Percentiles rank a stretch among this genome's conserved stretches.
These are phyloP conservation scores for Astragalus glycyphyllos DNA, from an alignment of 306 rosid species.

Conservation along the genomic window DNA sequence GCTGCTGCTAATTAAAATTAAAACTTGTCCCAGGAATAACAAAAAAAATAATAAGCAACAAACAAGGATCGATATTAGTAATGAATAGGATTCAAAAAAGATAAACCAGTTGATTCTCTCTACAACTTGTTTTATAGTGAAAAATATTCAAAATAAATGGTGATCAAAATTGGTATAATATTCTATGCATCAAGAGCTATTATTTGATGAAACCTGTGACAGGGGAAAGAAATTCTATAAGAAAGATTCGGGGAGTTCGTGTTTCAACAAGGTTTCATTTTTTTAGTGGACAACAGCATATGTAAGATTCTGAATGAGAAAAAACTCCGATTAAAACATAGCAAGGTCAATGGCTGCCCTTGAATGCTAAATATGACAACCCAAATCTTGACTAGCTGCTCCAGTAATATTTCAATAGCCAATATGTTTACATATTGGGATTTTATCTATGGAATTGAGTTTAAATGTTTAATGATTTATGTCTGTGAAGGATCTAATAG, in stretches of 20 bases:
- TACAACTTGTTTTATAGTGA: not conserved
- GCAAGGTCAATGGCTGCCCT: not conserved
- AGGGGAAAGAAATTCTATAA: not conserved
- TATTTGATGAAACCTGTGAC: slow-evolving; percentile 5
- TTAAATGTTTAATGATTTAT: not conserved
- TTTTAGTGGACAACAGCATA: not conserved
- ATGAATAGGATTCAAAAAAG: not conserved
- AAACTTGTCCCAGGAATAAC: not conserved
- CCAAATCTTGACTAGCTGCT: slow-evolving; percentile 5
- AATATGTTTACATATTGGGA: slow-evolving; percentile 4
- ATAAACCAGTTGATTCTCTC: not conserved
- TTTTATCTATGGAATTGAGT: not conserved
- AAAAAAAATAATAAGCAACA: not conserved
- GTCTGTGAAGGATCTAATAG: slow-evolving; percentile 6
- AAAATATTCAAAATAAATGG: not conserved
- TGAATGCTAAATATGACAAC: slow-evolving; percentile 4
- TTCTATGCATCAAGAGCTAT: slow-evolving; percentile 27
- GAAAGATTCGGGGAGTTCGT: slow-evolving; percentile 1
- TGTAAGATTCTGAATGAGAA: not conserved
- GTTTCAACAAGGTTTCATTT: slow-evolving; percentile 30
- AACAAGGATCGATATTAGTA: not conserved
- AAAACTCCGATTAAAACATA: slow-evolving; percentile 3
- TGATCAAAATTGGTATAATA: slow-evolving; percentile 14
- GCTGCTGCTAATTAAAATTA: not conserved
- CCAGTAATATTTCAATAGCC: not conserved